Percentiles rank a stretch among this genome's conserved stretches.
phyloP scores from a whole-genome alignment of 768 basidiomycete species.

The Lactarius sanguifluus region DNA sequence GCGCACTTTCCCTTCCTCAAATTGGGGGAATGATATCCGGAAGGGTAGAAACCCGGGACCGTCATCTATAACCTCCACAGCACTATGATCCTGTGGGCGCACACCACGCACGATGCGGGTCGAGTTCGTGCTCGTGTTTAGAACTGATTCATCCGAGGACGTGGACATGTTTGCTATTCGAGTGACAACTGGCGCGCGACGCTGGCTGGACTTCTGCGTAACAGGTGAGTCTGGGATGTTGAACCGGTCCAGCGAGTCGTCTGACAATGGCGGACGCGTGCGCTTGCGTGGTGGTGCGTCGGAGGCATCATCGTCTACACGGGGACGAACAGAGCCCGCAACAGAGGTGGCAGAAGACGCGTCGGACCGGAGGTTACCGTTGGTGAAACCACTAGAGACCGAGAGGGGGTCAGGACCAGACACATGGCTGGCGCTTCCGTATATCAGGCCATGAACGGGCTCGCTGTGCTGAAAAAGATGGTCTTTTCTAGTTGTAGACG shows the following conservation, averaged over 20 bases:
- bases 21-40: constrained; percentile 58
- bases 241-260: constrained; percentile 42
- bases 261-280: constrained; percentile 49
- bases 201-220: constrained; percentile 52
- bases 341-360: constrained; percentile 54
- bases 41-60: constrained; percentile 52
- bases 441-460: constrained; percentile 42
- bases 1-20: constrained; percentile 44
- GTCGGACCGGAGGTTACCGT: constrained; percentile 40
- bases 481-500: constrained; percentile 42
- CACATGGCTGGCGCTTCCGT: constrained; percentile 39
- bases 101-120: constrained; percentile 36
- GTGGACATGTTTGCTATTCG: constrained; percentile 42
- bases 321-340: constrained; percentile 40
- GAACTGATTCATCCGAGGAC: constrained; percentile 70
- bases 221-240: constrained; percentile 55
- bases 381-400: constrained; percentile 23
- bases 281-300: constrained; percentile 70
- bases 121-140: constrained; percentile 37
- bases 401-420: constrained; percentile 21
- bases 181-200: constrained; percentile 43
- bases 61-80: constrained; percentile 30
- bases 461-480: constrained; percentile 41
- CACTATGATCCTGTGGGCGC: constrained; percentile 23
- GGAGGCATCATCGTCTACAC: constrained; percentile 41